Conservation (phyloP, 257 asterid species). For the Solanum corneliomulleri region DNA sequence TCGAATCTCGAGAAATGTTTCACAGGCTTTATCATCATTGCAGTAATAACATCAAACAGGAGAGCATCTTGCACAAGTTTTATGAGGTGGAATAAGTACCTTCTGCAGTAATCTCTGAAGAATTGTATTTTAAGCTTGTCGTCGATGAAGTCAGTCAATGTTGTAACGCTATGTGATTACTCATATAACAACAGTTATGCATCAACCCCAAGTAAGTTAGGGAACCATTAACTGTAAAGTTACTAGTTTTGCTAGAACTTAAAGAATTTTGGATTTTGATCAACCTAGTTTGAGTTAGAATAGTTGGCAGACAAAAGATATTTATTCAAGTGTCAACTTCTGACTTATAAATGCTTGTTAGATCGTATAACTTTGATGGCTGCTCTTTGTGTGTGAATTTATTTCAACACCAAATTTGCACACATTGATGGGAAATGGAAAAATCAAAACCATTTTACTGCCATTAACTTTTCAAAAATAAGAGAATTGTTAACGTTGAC, state of each 20-base stretch:
- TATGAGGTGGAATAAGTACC: not conserved
- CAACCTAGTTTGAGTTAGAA: not conserved
- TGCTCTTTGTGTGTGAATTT: not conserved
- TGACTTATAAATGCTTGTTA: not conserved
- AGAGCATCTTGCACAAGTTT: not conserved
- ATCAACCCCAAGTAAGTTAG: not conserved
- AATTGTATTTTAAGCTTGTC: not conserved
- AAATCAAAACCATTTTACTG: not conserved
- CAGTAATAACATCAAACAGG: not conserved
- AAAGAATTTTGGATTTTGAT: not conserved
- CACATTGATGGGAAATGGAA: not conserved
- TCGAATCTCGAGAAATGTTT: slow-evolving; percentile 61
- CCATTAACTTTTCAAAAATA: not conserved
- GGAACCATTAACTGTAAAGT: not conserved
- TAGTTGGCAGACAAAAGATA: not conserved
- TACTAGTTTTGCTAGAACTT: not conserved
- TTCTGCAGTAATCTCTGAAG: not conserved
- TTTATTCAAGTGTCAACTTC: not conserved
- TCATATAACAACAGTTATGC: not conserved
- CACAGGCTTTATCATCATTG: slow-evolving; percentile 43
- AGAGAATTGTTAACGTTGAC: not conserved
- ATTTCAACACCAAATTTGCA: not conserved
- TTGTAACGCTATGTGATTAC: not conserved
- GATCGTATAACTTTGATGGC: not conserved
- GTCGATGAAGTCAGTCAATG: not conserved